These are phyloP conservation scores for Suhomyces canberraensis DNA, from an alignment of 805 yeast species.

Conservation along the genomic window DNA sequence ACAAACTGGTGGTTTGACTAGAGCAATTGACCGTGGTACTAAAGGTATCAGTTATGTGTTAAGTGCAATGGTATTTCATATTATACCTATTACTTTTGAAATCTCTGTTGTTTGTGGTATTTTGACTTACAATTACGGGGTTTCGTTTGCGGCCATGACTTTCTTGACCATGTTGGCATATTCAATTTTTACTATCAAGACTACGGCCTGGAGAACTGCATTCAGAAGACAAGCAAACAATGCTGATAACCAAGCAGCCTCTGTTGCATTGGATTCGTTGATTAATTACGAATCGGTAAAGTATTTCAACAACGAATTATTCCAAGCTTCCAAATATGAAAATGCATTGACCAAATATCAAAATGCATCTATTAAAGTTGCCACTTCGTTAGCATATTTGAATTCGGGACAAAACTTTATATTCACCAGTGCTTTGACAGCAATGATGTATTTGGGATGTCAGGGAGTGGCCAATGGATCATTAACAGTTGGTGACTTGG, in stretches of 20 bases:
- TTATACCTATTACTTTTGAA: conserved; percentile 88
- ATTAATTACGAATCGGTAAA: conserved; percentile 94
- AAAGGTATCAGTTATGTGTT: conserved; percentile 93
- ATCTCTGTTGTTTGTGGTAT: conserved; percentile 92
- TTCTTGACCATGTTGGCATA: conserved; percentile 85
- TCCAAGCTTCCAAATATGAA: conserved; percentile 79
- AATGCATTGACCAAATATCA: conserved; percentile 70
- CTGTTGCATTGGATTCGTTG: conserved; percentile 88
- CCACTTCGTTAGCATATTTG: conserved; percentile 74
- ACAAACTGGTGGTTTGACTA: conserved; percentile 93
- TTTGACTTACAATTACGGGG: conserved; percentile 87
- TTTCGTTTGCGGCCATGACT: conserved; percentile 85
- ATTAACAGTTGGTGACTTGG: conserved; percentile 91
- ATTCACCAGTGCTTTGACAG: conserved; percentile 85
- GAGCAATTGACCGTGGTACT: conserved; percentile 97
- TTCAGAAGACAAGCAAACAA: conserved; percentile 83
- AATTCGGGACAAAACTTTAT: conserved; percentile 79
- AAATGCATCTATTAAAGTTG: conserved; percentile 71
- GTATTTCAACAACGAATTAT: conserved; percentile 85
- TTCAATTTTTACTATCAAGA: conserved; percentile 79
- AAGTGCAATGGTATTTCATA: conserved; percentile 96
- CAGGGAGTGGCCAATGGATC: conserved; percentile 82
- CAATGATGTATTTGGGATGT: conserved; percentile 98
- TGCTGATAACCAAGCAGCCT: conserved; percentile 95
- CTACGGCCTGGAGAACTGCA: conserved; percentile 95